Conservation (phyloP, 1,284 basidiomycete genomes). For the Fomitopsis palustris region DNA sequence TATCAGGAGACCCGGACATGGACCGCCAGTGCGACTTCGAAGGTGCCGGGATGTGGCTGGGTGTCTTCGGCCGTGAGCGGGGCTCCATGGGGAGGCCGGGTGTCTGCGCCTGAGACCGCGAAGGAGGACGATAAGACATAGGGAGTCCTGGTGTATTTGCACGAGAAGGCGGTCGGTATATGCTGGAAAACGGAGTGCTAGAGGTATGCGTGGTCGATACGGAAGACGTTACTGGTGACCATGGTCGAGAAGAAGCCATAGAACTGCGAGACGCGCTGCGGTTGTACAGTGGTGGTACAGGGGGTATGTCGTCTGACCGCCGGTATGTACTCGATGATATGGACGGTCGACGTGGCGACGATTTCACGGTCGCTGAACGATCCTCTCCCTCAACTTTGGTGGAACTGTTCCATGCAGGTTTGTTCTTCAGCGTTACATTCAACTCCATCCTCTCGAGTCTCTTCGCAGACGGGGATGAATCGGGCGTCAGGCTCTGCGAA, state of each 20-base stretch:
- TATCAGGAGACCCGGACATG: slow-evolving; percentile 44
- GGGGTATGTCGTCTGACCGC: slow-evolving; percentile 38
- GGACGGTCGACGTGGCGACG: slow-evolving; percentile 33
- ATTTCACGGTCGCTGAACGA: slow-evolving; percentile 43
- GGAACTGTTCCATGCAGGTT: slow-evolving; percentile 70
- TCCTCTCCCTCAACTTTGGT: slow-evolving; percentile 62
- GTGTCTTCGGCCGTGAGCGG: slow-evolving; percentile 69
- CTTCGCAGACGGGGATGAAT: slow-evolving; percentile 48
- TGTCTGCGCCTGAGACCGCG: slow-evolving; percentile 33
- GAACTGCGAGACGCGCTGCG: slow-evolving; percentile 71
- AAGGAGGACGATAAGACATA: slow-evolving; percentile 14
- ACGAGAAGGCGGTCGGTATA: slow-evolving; percentile 24
- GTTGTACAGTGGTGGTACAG: slow-evolving; percentile 45
- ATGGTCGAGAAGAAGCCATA: slow-evolving; percentile 73
- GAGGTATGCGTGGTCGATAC: slow-evolving; percentile 67
- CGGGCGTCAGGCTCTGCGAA: slow-evolving; percentile 66
- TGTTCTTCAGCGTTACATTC: slow-evolving; percentile 39
- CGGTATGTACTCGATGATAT: slow-evolving; percentile 28
- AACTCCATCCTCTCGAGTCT: slow-evolving; percentile 25
- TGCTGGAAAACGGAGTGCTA: slow-evolving; percentile 26
- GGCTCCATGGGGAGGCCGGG: slow-evolving; percentile 29
- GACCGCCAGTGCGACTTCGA: slow-evolving; percentile 41
- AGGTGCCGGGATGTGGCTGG: slow-evolving; percentile 71
- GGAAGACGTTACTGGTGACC: slow-evolving; percentile 74
- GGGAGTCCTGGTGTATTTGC: slow-evolving; percentile 33